Conservation (phyloP, 345 rosid species). For the Populus ilicifolia region DNA sequence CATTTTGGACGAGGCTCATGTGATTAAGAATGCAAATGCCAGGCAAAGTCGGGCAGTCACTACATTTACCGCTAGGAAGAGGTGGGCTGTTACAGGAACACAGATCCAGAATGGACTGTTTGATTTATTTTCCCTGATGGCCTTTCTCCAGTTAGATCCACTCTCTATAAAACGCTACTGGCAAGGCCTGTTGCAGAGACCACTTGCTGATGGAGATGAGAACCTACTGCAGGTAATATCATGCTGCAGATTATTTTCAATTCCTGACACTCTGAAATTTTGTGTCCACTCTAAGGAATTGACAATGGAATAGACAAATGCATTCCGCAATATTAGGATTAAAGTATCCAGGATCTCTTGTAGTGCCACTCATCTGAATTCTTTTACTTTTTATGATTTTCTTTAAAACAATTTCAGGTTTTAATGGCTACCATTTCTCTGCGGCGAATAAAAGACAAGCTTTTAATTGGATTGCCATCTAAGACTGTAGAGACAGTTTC, state of each 20-base stretch:
- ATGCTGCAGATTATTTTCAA: no score
- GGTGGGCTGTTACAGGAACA: conserved; percentile 90
- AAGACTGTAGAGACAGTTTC: conserved; percentile 63
- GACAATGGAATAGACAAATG: no score
- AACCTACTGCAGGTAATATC: no score
- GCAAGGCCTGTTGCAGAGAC: conserved; percentile 41
- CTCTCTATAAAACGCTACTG: conserved; percentile 43
- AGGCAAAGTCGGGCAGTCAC: conserved; percentile 63
- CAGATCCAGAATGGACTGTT: conserved; percentile 81
- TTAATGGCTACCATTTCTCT: conserved; percentile 63
- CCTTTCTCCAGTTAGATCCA: conserved; percentile 39
- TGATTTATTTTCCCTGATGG: conserved; percentile 80
- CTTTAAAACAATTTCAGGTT: no score
- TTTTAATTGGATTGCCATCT: conserved; percentile 58
- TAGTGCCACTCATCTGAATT: no score
- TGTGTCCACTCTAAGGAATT: no score
- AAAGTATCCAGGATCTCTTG: no score
- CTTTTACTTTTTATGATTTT: no score
- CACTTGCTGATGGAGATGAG: no score
- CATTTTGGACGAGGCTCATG: conserved; percentile 84
- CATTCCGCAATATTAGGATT: no score
- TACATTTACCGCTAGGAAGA: conserved; percentile 51
- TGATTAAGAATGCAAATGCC: conserved; percentile 69
- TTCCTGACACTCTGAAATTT: no score
- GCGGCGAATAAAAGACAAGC: conserved; percentile 77